phyloP scores from a whole-genome alignment of 192 early-diverging fungal genomes.

The Umbelopsis isabellina region DNA sequence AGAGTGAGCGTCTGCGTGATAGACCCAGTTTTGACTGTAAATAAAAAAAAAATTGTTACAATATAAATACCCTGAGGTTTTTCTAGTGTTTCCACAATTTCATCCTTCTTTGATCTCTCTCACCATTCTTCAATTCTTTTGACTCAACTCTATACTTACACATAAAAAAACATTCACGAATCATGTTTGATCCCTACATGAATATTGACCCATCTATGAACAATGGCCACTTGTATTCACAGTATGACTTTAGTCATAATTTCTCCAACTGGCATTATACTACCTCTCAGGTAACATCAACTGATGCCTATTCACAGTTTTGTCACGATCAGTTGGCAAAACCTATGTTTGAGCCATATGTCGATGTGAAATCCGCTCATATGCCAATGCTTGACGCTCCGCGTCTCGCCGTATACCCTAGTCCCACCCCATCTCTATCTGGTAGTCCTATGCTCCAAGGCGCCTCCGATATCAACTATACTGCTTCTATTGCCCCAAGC shows the following conservation, averaged over 20 bases:
- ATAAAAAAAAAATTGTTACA: background rate
- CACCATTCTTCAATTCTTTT: too few species aligned
- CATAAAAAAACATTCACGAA: too few species aligned
- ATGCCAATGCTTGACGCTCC: background rate
- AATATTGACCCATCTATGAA: background rate
- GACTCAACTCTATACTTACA: too few species aligned
- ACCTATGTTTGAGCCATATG: background rate
- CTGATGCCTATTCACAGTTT: background rate
- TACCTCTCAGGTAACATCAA: background rate
- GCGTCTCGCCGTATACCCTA: background rate
- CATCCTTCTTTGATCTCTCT: too few species aligned
- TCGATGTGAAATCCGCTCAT: background rate
- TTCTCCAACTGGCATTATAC: background rate
- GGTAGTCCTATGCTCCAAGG: conserved; percentile 9
- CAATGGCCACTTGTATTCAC: background rate
- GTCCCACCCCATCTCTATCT: conserved; percentile 4
- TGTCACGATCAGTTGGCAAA: conserved; percentile 4
- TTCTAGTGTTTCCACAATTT: too few species aligned
- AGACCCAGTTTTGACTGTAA: conserved; percentile 1
- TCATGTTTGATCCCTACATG: conserved; percentile 2
- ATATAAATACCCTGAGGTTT: background rate
- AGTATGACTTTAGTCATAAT: background rate
- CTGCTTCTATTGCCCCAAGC: background rate
- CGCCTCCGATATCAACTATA: background rate
- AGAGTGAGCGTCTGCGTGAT: background rate